Evolutionary conservation across 768 basidiomycete species (phyloP).

Genomic region (Neoboletus subvelutipes): DNA sequence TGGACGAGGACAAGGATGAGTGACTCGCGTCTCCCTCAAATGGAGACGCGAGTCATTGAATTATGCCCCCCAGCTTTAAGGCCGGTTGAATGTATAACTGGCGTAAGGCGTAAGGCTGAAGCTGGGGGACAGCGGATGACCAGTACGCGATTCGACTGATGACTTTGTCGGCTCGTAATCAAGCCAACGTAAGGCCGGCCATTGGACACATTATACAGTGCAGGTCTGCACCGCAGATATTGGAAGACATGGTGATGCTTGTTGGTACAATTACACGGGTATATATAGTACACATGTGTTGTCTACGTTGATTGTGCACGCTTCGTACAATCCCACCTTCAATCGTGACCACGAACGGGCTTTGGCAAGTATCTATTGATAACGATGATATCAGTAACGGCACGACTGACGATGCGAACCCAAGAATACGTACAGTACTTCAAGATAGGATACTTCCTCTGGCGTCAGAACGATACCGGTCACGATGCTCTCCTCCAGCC

Average conservation of each 20-base stretch:
- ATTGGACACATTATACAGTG: no score
- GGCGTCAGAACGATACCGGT: conserved; percentile 12
- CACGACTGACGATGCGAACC: neutral
- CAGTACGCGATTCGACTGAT: no score
- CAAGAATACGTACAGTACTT: conserved; percentile 21
- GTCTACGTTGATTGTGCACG: neutral
- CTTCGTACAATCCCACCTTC: neutral
- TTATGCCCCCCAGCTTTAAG: neutral
- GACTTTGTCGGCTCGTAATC: no score
- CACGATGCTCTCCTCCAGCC: no score
- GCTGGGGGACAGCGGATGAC: no score
- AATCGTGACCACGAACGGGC: conserved; percentile 19
- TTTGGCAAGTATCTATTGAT: conserved; percentile 16
- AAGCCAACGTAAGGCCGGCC: no score
- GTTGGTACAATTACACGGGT: neutral
- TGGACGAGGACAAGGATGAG: neutral
- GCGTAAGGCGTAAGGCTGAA: no score
- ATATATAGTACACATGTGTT: neutral
- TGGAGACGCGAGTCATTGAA: neutral
- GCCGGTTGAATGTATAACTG: neutral
- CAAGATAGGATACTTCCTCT: conserved; percentile 28
- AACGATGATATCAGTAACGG: conserved; percentile 3
- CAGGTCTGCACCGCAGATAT: no score
- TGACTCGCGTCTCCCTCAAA: neutral
- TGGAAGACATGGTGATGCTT: no score